Evolutionary conservation across 768 basidiomycete genomes (phyloP).

Genomic region (Rhodosporidiobolus odoratus): DNA sequence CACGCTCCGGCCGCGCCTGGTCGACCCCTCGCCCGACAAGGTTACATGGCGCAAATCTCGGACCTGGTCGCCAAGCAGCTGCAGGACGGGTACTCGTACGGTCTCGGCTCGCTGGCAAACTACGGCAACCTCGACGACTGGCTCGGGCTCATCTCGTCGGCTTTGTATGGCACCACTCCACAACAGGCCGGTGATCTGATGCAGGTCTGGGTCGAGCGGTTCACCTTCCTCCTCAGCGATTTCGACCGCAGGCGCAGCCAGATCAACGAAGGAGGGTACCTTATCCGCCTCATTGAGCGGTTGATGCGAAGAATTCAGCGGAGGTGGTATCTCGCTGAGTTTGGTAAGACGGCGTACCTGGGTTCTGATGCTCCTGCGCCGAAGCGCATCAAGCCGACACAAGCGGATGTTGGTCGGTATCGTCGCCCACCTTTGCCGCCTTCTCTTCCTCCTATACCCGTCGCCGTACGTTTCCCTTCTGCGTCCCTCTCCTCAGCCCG

Average conservation of each 20-base stretch:
- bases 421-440: conserved; percentile 29
- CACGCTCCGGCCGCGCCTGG: background rate
- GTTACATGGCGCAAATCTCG: conserved; percentile 36
- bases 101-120: conserved; percentile 43
- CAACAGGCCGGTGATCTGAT: background rate
- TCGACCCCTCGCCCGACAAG: background rate
- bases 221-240: conserved; percentile 34
- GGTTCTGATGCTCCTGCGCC: background rate
- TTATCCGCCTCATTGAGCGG: conserved; percentile 53
- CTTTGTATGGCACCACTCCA: conserved; percentile 39
- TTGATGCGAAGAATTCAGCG: conserved; percentile 51
- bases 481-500: conserved; percentile 7
- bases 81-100: conserved; percentile 40
- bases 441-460: conserved; percentile 24
- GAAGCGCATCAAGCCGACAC: conserved; percentile 8
- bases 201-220: background rate
- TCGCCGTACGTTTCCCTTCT: conserved; percentile 6
- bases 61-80: conserved; percentile 36
- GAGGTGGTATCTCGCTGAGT: conserved; percentile 50
- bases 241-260: conserved; percentile 36
- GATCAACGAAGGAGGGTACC: conserved; percentile 51
- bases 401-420: conserved; percentile 3
- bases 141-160: conserved; percentile 43
- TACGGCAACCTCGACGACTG: conserved; percentile 47
- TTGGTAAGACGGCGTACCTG: conserved; percentile 42